Conservation (phyloP, 306 rosid species). For the Rubus idaeus region DNA sequence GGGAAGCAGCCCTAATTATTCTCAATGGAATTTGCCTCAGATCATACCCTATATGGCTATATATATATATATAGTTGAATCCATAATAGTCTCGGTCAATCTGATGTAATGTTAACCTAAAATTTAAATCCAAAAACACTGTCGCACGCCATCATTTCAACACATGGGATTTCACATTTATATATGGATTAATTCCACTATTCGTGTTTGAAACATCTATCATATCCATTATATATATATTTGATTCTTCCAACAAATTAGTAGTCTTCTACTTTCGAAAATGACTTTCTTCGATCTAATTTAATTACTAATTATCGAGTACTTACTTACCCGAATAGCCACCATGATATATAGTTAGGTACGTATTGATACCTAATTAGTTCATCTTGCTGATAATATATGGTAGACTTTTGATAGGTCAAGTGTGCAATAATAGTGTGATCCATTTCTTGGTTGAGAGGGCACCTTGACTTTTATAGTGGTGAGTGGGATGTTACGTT, state of each 20-base stretch:
- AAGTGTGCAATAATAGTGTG: background rate
- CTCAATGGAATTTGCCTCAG: background rate
- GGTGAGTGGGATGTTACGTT: background rate
- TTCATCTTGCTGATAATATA: background rate
- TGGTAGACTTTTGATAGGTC: background rate
- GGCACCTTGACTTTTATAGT: background rate
- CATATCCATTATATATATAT: background rate
- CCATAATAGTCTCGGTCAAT: constrained; percentile 4
- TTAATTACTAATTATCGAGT: background rate
- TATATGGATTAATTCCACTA: background rate
- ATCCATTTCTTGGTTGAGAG: constrained; percentile 2
- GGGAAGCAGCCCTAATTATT: background rate
- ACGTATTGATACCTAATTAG: background rate
- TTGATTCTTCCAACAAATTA: background rate
- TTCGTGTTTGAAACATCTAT: background rate
- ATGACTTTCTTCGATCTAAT: background rate
- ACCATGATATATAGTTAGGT: background rate
- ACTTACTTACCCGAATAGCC: background rate
- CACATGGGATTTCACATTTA: background rate
- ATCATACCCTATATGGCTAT: constrained; percentile 6
- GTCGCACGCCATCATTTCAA: background rate
- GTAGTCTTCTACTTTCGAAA: background rate
- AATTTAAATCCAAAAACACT: background rate
- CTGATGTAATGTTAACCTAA: constrained; percentile 17
- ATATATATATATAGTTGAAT: background rate